Evolutionary conservation across 2,329 filamentous ascomycete species (phyloP).

Genomic region (Colletotrichum somersetense): DNA sequence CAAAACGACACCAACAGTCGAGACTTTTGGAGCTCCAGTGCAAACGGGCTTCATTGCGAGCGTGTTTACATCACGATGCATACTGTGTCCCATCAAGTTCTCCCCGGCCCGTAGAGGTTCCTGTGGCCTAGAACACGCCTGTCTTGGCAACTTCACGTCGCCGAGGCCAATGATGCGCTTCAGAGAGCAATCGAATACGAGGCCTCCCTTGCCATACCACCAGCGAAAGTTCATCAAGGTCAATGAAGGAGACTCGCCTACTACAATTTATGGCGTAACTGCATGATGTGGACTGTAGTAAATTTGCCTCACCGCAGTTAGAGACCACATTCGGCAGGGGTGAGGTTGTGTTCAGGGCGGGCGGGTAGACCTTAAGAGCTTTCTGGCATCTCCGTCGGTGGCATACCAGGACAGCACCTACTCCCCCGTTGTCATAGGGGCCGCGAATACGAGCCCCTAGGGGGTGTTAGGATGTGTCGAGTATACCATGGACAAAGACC

Average conservation of each 20-base stretch:
- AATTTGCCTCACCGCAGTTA: not conserved
- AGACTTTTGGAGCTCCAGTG: not conserved
- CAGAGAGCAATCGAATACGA: not conserved
- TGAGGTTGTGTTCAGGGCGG: not conserved
- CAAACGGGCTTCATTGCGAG: not conserved
- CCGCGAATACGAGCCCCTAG: not conserved
- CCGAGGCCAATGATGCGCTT: not conserved
- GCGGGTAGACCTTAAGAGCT: not conserved
- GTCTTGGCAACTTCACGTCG: not conserved
- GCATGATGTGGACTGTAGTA: not conserved
- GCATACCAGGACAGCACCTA: not conserved
- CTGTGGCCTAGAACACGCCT: no score
- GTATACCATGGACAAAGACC: not conserved
- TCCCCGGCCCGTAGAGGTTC: no score
- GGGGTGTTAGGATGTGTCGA: not conserved
- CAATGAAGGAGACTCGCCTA: not conserved
- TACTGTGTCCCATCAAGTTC: not conserved
- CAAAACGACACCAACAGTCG: not conserved
- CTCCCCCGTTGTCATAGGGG: not conserved
- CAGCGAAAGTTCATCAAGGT: not conserved
- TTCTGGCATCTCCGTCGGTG: not conserved
- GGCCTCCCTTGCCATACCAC: not conserved
- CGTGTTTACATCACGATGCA: not conserved
- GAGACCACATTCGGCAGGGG: not conserved
- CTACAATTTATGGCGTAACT: no score